Base-by-base conservation (phyloP, 371 early-diverging fungal genomes). In the Haplosporangium sp. region DNA sequence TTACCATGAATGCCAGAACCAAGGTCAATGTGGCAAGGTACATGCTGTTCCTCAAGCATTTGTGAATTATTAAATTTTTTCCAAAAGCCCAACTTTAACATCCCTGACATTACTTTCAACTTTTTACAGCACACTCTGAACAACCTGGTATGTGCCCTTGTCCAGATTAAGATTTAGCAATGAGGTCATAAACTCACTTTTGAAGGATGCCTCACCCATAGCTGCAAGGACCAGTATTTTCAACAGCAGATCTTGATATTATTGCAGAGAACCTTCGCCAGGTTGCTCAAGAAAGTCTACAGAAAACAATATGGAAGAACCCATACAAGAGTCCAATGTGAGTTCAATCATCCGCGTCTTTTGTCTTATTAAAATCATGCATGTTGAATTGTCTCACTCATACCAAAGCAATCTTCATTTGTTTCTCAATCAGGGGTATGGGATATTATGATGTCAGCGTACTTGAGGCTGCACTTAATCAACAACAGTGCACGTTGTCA, bases 1-100 rank as follows among this genome's bases (percentile, higher is more conserved):
- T 20, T 81, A 81, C 61, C 82, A 81, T 48, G 82, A 81, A 50
- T 71, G 68, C 10, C 82, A 81, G 55, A 71, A 35, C 53, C 82
- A 81, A 11, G 82, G 82, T 11, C 82, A 81, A 64, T 81, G 82
- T 35, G 82, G 82, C 50, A 81, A 81, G 81, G 81, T 79, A 62
- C 17, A 1, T 5, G 6, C 40, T 52, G 27, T 37, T 4, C 45
- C 11, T 35, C 48, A 48, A 17, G 3, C n/a, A 48, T 13, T 47
- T 48, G 20, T 3, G 27, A 27, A 27, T 27, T 27, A 27, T 27
- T 27, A 27, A 27, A 27, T 27, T 27, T 27, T 27, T 27, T 27
- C 27, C 27, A 27, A 27, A 27, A 27, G 27, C 27, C 27, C 27
- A 27, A 17, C 61, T 55, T 35, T 42, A 38, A 2, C 39, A n/a